Percentiles rank a stretch among this genome's conserved stretches.
Evolutionary conservation across 1,139 yeast genomes (phyloP).

Genomic region (Lodderomyces beijingensis): DNA sequence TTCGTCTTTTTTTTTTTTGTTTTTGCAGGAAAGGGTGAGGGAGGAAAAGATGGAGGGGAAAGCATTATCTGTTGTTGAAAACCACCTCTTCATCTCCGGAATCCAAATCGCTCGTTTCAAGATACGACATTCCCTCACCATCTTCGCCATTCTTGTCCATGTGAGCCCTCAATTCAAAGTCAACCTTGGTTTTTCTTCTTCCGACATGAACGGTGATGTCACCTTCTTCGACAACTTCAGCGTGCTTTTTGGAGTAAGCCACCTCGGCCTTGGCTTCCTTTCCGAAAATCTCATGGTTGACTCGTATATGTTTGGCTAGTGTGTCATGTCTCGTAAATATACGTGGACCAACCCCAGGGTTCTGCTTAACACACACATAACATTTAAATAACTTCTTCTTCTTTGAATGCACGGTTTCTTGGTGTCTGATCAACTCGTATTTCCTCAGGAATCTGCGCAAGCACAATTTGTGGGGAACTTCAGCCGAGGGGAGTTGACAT

Average conservation of each 20-base stretch:
- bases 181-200: conserved; percentile 45
- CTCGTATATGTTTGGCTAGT: conserved; percentile 84
- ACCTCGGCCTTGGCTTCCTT: conserved; percentile 59
- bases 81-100: conserved; percentile 25
- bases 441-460: conserved; percentile 86
- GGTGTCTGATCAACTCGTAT: conserved; percentile 90
- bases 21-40: no score
- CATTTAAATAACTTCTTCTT: conserved; percentile 85
- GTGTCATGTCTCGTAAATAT: conserved; percentile 95
- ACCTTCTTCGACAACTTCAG: conserved; percentile 44
- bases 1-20: no score
- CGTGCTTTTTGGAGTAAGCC: conserved; percentile 45
- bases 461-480: conserved; percentile 56
- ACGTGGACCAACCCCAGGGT: conserved; percentile 48
- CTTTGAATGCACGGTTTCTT: conserved; percentile 91
- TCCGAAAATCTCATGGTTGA: conserved; percentile 73
- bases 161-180: conserved; percentile 45
- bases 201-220: conserved; percentile 47
- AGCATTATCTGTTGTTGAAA: conserved; percentile 7
- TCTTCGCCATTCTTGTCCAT: conserved; percentile 33
- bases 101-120: conserved; percentile 19
- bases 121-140: conserved; percentile 10
- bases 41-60: no score
- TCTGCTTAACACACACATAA: conserved; percentile 71
- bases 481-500: conserved; percentile 46